Percentiles rank a stretch among this genome's conserved stretches.
Evolutionary conservation across 1,139 yeast genomes (phyloP).

Genomic region (Blastobotrys buckinghamii): DNA sequence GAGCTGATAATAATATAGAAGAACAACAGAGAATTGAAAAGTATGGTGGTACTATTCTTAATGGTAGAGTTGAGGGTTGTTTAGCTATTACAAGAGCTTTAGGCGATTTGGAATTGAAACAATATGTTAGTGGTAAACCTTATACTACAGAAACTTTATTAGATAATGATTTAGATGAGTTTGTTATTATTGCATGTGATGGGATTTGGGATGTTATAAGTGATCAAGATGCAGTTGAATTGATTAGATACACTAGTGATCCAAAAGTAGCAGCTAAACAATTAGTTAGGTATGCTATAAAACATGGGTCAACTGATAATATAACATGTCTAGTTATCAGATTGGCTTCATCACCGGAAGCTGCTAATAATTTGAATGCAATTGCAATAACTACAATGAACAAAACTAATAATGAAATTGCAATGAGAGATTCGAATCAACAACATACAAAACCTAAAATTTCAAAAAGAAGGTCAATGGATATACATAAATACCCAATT

Average conservation of each 20-base stretch:
- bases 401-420: background rate
- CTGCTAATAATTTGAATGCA: background rate
- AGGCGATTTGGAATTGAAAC: conserved; percentile 80
- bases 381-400: background rate
- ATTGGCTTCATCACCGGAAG: conserved; percentile 7
- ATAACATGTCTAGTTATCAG: conserved; percentile 76
- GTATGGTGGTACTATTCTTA: conserved; percentile 66
- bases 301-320: conserved; percentile 71
- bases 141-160: conserved; percentile 49
- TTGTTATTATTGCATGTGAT: conserved; percentile 82
- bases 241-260: conserved; percentile 45
- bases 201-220: conserved; percentile 89
- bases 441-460: background rate
- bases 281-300: conserved; percentile 64
- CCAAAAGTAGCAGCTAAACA: conserved; percentile 60
- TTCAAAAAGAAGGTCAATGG: background rate
- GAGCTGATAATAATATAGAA: conserved; percentile 64
- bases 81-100: conserved; percentile 79
- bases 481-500: background rate
- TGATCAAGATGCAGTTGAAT: conserved; percentile 69
- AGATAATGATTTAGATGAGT: conserved; percentile 48
- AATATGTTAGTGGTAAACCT: conserved; percentile 69
- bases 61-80: conserved; percentile 78
- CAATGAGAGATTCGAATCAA: background rate
- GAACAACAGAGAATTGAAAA: conserved; percentile 51